Conservation (phyloP, 1,139 yeast species). For the Yamadazyma friedrichii region DNA sequence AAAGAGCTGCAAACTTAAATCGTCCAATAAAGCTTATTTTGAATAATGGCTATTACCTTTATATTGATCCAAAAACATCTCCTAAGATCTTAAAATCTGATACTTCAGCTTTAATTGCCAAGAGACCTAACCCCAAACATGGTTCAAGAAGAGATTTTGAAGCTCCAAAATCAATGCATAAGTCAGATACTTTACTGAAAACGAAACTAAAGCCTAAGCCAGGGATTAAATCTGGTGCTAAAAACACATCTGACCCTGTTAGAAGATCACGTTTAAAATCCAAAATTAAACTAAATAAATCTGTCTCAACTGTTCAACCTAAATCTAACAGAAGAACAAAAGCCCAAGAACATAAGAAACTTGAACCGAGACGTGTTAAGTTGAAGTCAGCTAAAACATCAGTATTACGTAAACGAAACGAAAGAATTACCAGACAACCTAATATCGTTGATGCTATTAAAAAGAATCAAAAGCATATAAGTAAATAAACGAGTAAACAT, state of each 20-base stretch:
- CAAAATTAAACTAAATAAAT: background rate
- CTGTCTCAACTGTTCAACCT: background rate
- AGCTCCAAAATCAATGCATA: background rate
- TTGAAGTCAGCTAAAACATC: background rate
- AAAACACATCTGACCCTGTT: too few species aligned
- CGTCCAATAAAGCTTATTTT: slow-evolving; percentile 27
- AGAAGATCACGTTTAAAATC: background rate
- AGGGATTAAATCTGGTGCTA: too few species aligned
- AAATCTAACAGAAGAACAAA: background rate
- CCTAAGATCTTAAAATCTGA: slow-evolving; percentile 18
- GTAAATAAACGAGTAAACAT: background rate
- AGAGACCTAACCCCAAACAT: background rate
- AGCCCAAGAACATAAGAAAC: background rate
- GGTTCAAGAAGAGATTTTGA: background rate
- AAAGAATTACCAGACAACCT: slow-evolving; percentile 3
- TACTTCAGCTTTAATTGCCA: too few species aligned
- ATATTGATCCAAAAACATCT: slow-evolving; percentile 31
- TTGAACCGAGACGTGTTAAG: background rate
- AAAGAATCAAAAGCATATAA: slow-evolving; percentile 1
- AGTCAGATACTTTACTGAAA: background rate
- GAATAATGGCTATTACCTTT: slow-evolving; percentile 27
- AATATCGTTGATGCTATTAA: slow-evolving; percentile 4
- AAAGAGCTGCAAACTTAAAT: slow-evolving; percentile 21
- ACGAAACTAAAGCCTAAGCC: too few species aligned
- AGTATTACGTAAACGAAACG: background rate